Percentiles rank a stretch among this genome's conserved stretches.
Evolutionary conservation across 2,329 filamentous ascomycete genomes (phyloP).

Genomic region (Sphaceloma murrayae): DNA sequence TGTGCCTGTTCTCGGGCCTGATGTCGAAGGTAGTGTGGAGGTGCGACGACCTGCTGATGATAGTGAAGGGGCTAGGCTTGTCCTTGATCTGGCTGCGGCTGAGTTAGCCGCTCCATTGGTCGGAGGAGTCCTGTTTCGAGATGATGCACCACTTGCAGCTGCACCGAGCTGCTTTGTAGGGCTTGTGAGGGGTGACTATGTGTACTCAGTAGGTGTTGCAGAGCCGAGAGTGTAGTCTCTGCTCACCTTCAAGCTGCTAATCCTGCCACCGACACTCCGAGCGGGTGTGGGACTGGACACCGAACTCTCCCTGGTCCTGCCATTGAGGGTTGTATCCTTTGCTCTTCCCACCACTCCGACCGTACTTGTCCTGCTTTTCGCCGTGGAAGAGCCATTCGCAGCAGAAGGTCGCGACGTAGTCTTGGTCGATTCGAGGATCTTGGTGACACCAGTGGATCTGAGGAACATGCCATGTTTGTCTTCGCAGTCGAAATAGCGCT

Average conservation of each 20-base stretch:
- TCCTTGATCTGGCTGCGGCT: conserved; percentile 42
- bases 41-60: conserved; percentile 24
- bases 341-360: conserved; percentile 25
- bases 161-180: conserved; percentile 63
- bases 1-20: conserved; percentile 23
- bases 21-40: conserved; percentile 23
- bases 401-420: conserved; percentile 22
- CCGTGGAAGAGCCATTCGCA: conserved; percentile 26
- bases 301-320: conserved; percentile 25
- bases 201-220: not conserved
- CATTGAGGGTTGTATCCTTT: conserved; percentile 15
- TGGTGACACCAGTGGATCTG: conserved; percentile 57
- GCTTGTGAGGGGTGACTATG: conserved; percentile 66
- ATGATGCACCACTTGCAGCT: conserved; percentile 48
- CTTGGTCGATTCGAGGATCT: conserved; percentile 31
- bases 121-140: conserved; percentile 57
- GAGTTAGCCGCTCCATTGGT: conserved; percentile 30
- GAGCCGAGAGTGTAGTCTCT: conserved; percentile 18
- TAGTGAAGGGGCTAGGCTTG: conserved; percentile 42
- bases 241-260: conserved; percentile 43
- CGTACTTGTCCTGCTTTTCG: conserved; percentile 35
- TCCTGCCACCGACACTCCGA: conserved; percentile 42
- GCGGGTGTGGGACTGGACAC: conserved; percentile 66
- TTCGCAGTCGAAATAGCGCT: conserved; percentile 77
- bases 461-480: conserved; percentile 74